phyloP scores from a whole-genome alignment of 2,329 filamentous ascomycete species.

The Aciculosporium take region DNA sequence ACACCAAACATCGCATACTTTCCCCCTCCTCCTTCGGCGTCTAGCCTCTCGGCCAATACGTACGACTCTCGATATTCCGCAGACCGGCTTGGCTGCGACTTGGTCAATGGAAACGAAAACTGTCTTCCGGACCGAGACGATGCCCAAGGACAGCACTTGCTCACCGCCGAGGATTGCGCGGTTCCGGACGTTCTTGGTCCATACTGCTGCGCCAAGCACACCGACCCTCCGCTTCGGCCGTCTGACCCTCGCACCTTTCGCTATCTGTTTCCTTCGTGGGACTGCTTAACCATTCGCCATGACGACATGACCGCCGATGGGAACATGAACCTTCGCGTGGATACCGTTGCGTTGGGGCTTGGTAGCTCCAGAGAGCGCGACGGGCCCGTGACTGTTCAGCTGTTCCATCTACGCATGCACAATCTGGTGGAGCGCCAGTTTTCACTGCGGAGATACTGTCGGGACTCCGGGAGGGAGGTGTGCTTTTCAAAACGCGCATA shows the following conservation, averaged over 20 bases:
- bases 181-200: slow-evolving; percentile 2
- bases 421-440: slow-evolving; percentile 77
- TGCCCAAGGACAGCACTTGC: neutral
- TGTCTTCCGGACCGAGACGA: neutral
- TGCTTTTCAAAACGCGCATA: slow-evolving; percentile 70
- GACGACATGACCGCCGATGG: slow-evolving; percentile 83
- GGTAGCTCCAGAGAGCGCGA: neutral
- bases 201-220: neutral
- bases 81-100: slow-evolving; percentile 16
- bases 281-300: slow-evolving; percentile 70
- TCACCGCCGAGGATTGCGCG: neutral
- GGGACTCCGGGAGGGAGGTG: slow-evolving; percentile 84
- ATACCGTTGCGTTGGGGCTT: slow-evolving; percentile 47
- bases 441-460: slow-evolving; percentile 79
- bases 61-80: slow-evolving; percentile 55
- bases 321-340: slow-evolving; percentile 90
- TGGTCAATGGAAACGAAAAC: slow-evolving; percentile 13
- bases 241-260: slow-evolving; percentile 74
- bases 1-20: slow-evolving; percentile 5
- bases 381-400: slow-evolving; percentile 41
- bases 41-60: slow-evolving; percentile 53
- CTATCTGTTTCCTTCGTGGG: slow-evolving; percentile 71
- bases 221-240: slow-evolving; percentile 21
- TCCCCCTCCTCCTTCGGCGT: slow-evolving; percentile 10
- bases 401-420: slow-evolving; percentile 93